These are phyloP conservation scores for Holtermannia corniformis DNA, from an alignment of 768 basidiomycete species.

Conservation along the genomic window DNA sequence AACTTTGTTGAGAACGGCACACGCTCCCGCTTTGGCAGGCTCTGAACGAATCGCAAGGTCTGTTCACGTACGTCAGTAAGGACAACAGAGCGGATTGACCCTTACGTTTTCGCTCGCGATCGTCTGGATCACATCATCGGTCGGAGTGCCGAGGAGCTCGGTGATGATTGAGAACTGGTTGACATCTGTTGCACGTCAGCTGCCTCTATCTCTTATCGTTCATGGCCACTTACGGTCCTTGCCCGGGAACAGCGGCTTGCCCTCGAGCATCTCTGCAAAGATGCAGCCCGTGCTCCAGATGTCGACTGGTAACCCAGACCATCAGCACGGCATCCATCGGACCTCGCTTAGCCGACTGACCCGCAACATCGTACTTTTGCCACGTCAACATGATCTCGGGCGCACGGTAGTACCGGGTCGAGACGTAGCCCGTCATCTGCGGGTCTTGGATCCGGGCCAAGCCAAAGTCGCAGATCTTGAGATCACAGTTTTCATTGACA, in stretches of 20 bases:
- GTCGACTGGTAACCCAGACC: slow-evolving; percentile 68
- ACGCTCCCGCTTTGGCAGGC: slow-evolving; percentile 88
- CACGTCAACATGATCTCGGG: slow-evolving; percentile 99
- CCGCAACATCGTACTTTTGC: slow-evolving; percentile 99
- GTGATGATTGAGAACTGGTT: slow-evolving; percentile 99
- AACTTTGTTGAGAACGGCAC: slow-evolving; percentile 93
- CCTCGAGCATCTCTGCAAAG: slow-evolving; percentile 99
- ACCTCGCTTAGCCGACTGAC: slow-evolving; percentile 24
- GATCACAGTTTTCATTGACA: slow-evolving; percentile 98
- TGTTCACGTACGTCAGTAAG: slow-evolving; percentile 35
- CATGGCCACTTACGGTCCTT: slow-evolving; percentile 77
- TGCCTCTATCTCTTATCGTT: neutral
- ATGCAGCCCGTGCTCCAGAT: slow-evolving; percentile 99
- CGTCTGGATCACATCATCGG: slow-evolving; percentile 98
- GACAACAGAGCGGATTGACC: too few relatives aligned
- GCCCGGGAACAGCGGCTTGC: slow-evolving; percentile 96
- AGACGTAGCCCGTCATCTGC: slow-evolving; percentile 99
- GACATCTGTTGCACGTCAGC: slow-evolving; percentile 57
- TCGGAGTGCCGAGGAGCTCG: slow-evolving; percentile 93
- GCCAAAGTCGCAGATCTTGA: slow-evolving; percentile 99
- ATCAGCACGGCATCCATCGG: slow-evolving; percentile 2
- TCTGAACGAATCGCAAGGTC: slow-evolving; percentile 98
- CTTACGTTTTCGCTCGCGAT: slow-evolving; percentile 94
- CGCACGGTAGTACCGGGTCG: slow-evolving; percentile 95
- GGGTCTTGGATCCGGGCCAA: slow-evolving; percentile 97